phyloP scores from a whole-genome alignment of 345 rosid species.

The Physaria fendleri region DNA sequence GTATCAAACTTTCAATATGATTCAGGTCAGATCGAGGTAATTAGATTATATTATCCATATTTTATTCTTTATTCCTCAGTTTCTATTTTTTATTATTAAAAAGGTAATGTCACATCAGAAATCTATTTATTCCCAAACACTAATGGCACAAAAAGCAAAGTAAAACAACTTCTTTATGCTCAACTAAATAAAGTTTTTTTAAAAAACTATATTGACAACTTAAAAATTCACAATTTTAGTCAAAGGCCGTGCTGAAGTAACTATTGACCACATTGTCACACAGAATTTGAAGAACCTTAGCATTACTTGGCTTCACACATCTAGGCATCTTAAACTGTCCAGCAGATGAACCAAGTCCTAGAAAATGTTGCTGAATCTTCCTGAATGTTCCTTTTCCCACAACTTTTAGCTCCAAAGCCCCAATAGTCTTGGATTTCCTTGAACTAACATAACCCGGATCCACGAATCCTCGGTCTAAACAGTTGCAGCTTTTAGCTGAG shows the following conservation, averaged over 20 bases:
- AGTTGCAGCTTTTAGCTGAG: constrained; percentile 69
- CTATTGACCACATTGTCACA: constrained; percentile 44
- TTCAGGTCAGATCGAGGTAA: no score
- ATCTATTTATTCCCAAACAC: constrained; percentile 13
- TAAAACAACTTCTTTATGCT: not conserved
- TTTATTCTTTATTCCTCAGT: no score
- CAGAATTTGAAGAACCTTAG: constrained; percentile 51
- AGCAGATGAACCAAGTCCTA: constrained; percentile 62
- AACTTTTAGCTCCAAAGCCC: constrained; percentile 75
- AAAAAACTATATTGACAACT: not conserved
- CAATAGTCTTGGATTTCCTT: constrained; percentile 57
- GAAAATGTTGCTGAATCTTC: constrained; percentile 66
- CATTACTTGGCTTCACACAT: constrained; percentile 54
- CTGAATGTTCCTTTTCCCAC: constrained; percentile 62
- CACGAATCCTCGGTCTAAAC: constrained; percentile 55
- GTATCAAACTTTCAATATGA: no score
- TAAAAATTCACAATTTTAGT: constrained; percentile 5
- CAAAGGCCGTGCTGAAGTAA: constrained; percentile 60
- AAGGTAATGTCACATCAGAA: no score
- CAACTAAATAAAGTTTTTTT: not conserved
- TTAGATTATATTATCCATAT: no score
- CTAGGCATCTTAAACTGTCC: constrained; percentile 91
- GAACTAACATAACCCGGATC: constrained; percentile 79
- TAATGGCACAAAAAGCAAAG: constrained; percentile 18
- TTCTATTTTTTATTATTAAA: no score